Base-by-base conservation (phyloP, 192 early-diverging fungal genomes). In the Dissophora globulifera region DNA sequence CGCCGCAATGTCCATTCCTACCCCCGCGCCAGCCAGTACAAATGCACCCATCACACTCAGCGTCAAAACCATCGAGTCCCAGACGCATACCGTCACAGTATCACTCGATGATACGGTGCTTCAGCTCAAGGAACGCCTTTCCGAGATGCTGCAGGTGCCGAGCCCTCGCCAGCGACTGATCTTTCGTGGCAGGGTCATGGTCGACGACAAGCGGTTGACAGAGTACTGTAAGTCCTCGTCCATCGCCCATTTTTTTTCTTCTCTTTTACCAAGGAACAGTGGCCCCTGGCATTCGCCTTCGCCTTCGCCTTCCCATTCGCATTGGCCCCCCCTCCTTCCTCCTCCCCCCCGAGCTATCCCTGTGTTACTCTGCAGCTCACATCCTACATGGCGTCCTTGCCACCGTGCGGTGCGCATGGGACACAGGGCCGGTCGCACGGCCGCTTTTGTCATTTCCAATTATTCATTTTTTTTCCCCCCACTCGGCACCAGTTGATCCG, bases 111-210 rank as follows among this genome's bases (percentile, higher is more conserved):
- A 81, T 8, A 80, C 83, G 15, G 80, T 84, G 5, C 57, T 82
- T 17, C 62, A 79, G 22, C 69, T 84, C 32, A 84, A 84, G 45
- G 78, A 82, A 23, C 56, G 66, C 9, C 79, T 84, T 31, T 67
- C 78, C 17, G 29, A 57, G 33, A 50, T 82, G 33, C 67, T 80
- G 27, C 51, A 79, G 45, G 80, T 84, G 10, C 74, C 78, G 9
- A 71, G 62, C 30, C 67, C 69, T 40, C 70, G 83, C 23, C 83
- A 84, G 45, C 78, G 83, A n/a, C 65, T 84, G 45, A 84, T 84
- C 63, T 84, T 82, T 33, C 80, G 79, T 43, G 83, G 83, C 20
- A 51, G 80, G 50, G 78, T 84, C 2, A 59, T 84, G 42, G 76
- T 67, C 25, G 80, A 84, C 52, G 80, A 82, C 33, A 79, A 84